phyloP scores from a whole-genome alignment of 1,284 basidiomycete genomes.

The Thelephora terrestris region DNA sequence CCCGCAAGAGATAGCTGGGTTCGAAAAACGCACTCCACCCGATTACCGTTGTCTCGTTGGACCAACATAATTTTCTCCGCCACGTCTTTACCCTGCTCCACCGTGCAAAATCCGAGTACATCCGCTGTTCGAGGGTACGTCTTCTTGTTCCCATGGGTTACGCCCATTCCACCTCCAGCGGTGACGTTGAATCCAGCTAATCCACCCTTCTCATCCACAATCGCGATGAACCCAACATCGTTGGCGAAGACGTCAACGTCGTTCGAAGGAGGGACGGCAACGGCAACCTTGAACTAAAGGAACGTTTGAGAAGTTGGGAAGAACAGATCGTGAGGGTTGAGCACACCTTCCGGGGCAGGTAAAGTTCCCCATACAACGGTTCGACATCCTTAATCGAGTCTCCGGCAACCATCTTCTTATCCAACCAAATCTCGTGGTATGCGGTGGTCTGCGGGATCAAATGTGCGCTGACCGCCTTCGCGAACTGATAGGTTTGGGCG shows the following conservation, averaged over 20 bases:
- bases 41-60: constrained; percentile 95
- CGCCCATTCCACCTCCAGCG: constrained; percentile 96
- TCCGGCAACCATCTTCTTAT: constrained; percentile 90
- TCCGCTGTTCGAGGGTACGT: constrained; percentile 91
- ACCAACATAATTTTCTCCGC: constrained; percentile 92
- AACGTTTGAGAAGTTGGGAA: constrained; percentile 3
- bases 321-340: not conserved
- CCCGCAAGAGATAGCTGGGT: not conserved
- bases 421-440: constrained; percentile 99
- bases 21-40: constrained; percentile 58
- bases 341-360: constrained; percentile 84
- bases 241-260: constrained; percentile 96
- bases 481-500: constrained; percentile 75
- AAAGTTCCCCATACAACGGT: constrained; percentile 95
- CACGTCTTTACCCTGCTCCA: constrained; percentile 79
- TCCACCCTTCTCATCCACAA: constrained; percentile 64
- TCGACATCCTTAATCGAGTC: constrained; percentile 91
- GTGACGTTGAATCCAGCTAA: constrained; percentile 87
- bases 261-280: constrained; percentile 95
- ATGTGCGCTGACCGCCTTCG: constrained; percentile 80
- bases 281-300: constrained; percentile 88
- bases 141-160: constrained; percentile 98
- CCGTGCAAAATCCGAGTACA: constrained; percentile 87
- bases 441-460: constrained; percentile 88
- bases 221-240: constrained; percentile 92